These are phyloP conservation scores for Prunus padus DNA, from an alignment of 306 rosid genomes.

Conservation along the genomic window DNA sequence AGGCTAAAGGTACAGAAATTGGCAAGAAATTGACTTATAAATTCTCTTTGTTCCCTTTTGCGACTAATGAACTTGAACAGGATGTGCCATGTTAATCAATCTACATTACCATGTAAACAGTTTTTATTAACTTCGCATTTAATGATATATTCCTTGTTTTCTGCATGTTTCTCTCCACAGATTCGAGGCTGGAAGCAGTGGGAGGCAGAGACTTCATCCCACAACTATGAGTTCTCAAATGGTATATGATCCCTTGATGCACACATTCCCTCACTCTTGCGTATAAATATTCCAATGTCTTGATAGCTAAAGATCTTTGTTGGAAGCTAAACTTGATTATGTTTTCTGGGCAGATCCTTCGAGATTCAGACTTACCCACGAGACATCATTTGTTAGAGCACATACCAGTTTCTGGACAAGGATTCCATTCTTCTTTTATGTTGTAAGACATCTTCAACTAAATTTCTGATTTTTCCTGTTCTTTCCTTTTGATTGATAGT, in stretches of 20 bases:
- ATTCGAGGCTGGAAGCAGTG: conserved; percentile 96
- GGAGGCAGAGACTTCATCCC: conserved; percentile 84
- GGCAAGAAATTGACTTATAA: background rate
- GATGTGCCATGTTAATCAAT: background rate
- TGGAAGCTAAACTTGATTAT: conserved; percentile 10
- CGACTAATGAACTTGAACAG: conserved; percentile 1
- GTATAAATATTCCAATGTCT: background rate
- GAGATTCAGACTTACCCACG: conserved; percentile 82
- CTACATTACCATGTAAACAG: background rate
- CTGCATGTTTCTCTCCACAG: conserved; percentile 43
- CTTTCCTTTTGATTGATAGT: background rate
- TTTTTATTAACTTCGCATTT: background rate
- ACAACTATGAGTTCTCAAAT: conserved; percentile 66
- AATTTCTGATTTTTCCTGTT: background rate
- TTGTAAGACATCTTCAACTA: conserved; percentile 53
- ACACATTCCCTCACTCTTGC: background rate
- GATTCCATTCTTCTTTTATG: conserved; percentile 62
- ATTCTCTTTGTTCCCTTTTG: conserved; percentile 1
- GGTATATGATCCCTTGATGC: conserved; percentile 43
- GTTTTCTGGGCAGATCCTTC: conserved; percentile 53
- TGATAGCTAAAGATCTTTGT: background rate
- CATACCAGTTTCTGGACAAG: conserved; percentile 78
- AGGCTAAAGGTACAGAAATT: conserved; percentile 68
- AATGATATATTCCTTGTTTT: conserved; percentile 4
- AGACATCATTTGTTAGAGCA: conserved; percentile 86